These are phyloP conservation scores for Prosopis cineraria DNA, from an alignment of 306 rosid genomes.

Conservation along the genomic window DNA sequence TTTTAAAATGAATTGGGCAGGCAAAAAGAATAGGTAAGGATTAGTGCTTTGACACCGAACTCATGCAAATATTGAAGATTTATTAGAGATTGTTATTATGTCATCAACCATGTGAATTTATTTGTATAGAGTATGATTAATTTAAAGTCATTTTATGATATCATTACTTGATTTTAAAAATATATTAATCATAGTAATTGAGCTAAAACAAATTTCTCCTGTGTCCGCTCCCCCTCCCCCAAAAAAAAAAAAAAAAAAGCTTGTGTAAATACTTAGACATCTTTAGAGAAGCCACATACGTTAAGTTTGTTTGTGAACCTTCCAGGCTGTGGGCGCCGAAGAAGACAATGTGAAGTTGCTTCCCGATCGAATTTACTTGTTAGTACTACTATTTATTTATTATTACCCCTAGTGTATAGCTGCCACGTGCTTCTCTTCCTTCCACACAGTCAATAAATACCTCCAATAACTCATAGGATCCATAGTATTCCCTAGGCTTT, in stretches of 20 bases:
- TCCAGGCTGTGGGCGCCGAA: not conserved
- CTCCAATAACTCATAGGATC: not conserved
- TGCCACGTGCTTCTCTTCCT: not conserved
- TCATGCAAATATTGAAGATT: too few species aligned
- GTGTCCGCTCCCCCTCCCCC: too few species aligned
- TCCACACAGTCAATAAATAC: not conserved
- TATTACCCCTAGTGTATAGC: not conserved
- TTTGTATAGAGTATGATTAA: not conserved
- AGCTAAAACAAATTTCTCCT: not conserved
- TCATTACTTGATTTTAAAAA: not conserved
- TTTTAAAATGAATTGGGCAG: not conserved
- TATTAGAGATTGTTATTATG: too few species aligned
- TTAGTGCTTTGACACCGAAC: not conserved
- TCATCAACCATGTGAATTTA: not conserved
- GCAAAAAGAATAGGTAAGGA: not conserved
- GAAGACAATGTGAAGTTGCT: too few species aligned
- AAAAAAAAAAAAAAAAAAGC: too few species aligned
- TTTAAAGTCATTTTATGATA: not conserved
- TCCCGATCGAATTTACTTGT: too few species aligned
- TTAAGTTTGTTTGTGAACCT: not conserved
- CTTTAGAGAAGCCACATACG: not conserved
- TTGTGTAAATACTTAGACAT: not conserved
- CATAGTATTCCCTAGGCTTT: conserved; percentile 7
- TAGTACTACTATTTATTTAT: not conserved
- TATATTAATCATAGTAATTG: not conserved